These are phyloP conservation scores for Tolypocladium tropicale DNA, from an alignment of 2,329 filamentous ascomycete genomes.

Conservation along the genomic window DNA sequence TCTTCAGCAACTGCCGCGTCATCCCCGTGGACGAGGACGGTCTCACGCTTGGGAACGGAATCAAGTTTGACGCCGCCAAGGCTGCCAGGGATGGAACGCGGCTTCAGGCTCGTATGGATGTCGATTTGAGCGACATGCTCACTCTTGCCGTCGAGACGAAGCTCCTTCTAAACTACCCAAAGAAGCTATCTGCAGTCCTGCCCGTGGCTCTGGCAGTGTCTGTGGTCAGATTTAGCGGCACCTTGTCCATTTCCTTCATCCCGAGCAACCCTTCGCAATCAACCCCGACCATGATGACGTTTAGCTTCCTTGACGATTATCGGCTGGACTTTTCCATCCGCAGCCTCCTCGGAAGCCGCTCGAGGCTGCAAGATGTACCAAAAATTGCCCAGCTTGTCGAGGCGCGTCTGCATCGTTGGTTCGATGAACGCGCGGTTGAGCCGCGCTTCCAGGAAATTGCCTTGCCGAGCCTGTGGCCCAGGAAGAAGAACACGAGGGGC, in stretches of 20 bases:
- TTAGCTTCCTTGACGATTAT: slow-evolving; percentile 88
- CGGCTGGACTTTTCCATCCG: slow-evolving; percentile 72
- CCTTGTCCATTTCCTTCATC: slow-evolving; percentile 85
- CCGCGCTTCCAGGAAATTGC: slow-evolving; percentile 82
- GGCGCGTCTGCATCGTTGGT: slow-evolving; percentile 71
- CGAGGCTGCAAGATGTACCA: slow-evolving; percentile 71
- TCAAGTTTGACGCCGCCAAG: slow-evolving; percentile 40
- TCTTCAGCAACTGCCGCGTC: slow-evolving; percentile 95
- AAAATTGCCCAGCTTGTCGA: slow-evolving; percentile 83
- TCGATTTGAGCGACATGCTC: slow-evolving; percentile 91
- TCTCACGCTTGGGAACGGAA: slow-evolving; percentile 40
- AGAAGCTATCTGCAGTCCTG: slow-evolving; percentile 75
- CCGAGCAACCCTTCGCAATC: slow-evolving; percentile 60
- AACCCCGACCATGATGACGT: slow-evolving; percentile 80
- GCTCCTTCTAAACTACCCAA: slow-evolving; percentile 87
- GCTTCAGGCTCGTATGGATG: slow-evolving; percentile 91
- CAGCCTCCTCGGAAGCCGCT: slow-evolving; percentile 70
- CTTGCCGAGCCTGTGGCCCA: slow-evolving; percentile 71
- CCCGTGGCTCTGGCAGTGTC: slow-evolving; percentile 88
- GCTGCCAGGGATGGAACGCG: slow-evolving; percentile 56
- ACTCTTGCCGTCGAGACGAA: slow-evolving; percentile 93
- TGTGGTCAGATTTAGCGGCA: slow-evolving; percentile 90
- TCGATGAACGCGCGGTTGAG: slow-evolving; percentile 78
- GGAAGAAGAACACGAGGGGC: slow-evolving; percentile 73
- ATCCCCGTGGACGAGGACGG: slow-evolving; percentile 84